Conservation (phyloP, 78 protist species). For the Pirum gemmata region DNA sequence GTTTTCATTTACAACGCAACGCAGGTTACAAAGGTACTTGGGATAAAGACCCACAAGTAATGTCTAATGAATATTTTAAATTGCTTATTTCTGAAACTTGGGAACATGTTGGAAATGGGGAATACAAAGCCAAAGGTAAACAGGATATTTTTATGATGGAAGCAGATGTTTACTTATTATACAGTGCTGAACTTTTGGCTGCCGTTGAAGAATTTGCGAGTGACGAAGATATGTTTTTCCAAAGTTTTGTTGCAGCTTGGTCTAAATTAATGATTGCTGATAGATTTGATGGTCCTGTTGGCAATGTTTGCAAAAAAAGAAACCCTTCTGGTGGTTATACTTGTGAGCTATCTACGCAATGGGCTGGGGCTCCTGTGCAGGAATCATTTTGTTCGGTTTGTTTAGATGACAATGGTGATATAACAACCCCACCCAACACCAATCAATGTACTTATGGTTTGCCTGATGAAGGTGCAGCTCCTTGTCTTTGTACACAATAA, state of each 20-base stretch:
- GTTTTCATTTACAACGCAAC: not conserved
- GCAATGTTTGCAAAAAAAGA: too few species aligned
- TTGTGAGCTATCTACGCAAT: too few species aligned
- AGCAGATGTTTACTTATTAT: not conserved
- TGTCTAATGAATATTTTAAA: conserved; percentile 1
- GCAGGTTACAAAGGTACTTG: conserved; percentile 9
- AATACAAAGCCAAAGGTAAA: not conserved
- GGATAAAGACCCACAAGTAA: not conserved
- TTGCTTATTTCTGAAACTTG: not conserved
- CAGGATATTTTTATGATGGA: conserved; percentile 1
- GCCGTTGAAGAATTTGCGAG: not conserved
- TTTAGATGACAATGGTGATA: too few species aligned
- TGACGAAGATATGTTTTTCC: conserved; percentile 1
- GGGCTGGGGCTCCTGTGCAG: too few species aligned
- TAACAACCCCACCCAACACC: too few species aligned
- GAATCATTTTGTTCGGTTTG: too few species aligned
- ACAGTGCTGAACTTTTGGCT: not conserved
- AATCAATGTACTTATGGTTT: too few species aligned
- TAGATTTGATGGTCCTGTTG: too few species aligned
- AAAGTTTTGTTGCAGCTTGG: conserved; percentile 1
- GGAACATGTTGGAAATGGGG: not conserved
- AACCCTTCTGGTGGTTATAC: too few species aligned
- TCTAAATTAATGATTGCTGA: conserved; percentile 8
- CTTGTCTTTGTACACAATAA: too few species aligned
- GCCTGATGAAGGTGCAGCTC: too few species aligned